Base-by-base conservation (phyloP, 257 asterid genomes). In the Linaria vulgaris region DNA sequence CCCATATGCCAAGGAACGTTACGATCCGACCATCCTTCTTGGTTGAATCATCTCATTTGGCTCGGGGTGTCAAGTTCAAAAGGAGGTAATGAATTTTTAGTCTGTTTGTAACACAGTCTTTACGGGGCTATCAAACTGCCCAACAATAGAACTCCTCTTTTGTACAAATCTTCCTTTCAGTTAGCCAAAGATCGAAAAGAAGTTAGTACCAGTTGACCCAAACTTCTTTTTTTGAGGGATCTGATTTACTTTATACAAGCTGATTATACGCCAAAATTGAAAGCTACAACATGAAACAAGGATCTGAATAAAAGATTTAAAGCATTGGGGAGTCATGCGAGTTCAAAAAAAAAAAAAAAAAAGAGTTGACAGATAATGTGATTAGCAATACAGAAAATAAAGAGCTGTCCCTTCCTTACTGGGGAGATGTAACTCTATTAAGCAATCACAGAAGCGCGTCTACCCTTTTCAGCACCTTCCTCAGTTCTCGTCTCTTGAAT, bases 241-340 rank as follows among this genome's bases (percentile, higher is more conserved):
- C 38, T 16, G 30, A 65, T 50, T 49, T 65, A 30, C 23, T 21
- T 17, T 45, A 3, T 2, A 30, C 22, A 19, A 19, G 56, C 46
- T 43, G 46, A 59, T 49, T 22, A 21, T 56, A 25, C 61, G 39
- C 49, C 14, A 48, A 57, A 47, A 49, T 9, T 50, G 43, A 47
- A 48, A 44, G 24, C 48, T 11, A 43, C 46, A 22, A 47, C 13
- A 58, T 1, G 60, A 60, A 30, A 45, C 30, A 59, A 12, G 44
- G 21, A 30, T 39, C 14, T 37, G 19, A 20, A 6, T 23, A 9
- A 19, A 37, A 21, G n/a, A 34, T 37, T 19, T 47, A 16, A 6
- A 9, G 21, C 0, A 37, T 37, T 19, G 25, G 21, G 0, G 25
- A 19, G 9, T 50, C 0, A 10, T 11, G 11, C 30, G 1, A 50